A percentile compares a stretch with the other conserved stretches of the same genome.
Evolutionary conservation across 106 monocot species (phyloP).

Genomic region (Alisma plantagoaquatica): DNA sequence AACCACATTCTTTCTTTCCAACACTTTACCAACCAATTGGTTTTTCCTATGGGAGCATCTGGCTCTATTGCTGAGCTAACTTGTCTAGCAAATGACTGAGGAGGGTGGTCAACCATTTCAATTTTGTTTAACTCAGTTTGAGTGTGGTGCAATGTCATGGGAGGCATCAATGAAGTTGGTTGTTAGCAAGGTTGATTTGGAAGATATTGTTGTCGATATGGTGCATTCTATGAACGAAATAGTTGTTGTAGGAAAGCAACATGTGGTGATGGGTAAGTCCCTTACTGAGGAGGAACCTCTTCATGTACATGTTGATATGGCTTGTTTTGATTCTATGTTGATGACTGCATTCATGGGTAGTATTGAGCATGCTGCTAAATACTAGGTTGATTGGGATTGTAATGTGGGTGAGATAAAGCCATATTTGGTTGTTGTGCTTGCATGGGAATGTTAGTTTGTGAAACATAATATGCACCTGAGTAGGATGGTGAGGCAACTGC

Average conservation of each 20-base stretch:
- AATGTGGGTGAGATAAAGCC: constrained; percentile 15
- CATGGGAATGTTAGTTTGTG: constrained; percentile 24
- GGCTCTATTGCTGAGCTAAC: background rate
- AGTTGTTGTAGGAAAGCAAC: constrained; percentile 21
- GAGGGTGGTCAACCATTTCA: too few relatives aligned
- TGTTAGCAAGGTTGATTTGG: constrained; percentile 13
- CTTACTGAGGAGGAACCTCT: constrained; percentile 18
- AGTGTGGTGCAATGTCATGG: too few relatives aligned
- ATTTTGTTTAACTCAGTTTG: too few relatives aligned
- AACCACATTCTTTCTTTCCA: too few relatives aligned
- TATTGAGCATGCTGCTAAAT: constrained; percentile 25
- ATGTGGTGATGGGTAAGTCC: constrained; percentile 20
- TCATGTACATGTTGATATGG: constrained; percentile 17
- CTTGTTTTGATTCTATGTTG: constrained; percentile 20
- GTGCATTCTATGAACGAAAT: constrained; percentile 24
- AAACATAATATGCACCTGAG: constrained; percentile 7
- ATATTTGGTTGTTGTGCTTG: constrained; percentile 32
- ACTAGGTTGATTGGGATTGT: constrained; percentile 19
- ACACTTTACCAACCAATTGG: too few relatives aligned
- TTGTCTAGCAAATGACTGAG: constrained; percentile 2
- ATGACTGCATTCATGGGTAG: constrained; percentile 24
- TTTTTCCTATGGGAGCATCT: background rate
- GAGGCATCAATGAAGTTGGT: background rate
- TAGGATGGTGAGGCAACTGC: constrained; percentile 28
- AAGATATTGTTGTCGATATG: constrained; percentile 24